These are phyloP conservation scores for Nidularia sp. DNA, from an alignment of 768 basidiomycete genomes.

Conservation along the genomic window DNA sequence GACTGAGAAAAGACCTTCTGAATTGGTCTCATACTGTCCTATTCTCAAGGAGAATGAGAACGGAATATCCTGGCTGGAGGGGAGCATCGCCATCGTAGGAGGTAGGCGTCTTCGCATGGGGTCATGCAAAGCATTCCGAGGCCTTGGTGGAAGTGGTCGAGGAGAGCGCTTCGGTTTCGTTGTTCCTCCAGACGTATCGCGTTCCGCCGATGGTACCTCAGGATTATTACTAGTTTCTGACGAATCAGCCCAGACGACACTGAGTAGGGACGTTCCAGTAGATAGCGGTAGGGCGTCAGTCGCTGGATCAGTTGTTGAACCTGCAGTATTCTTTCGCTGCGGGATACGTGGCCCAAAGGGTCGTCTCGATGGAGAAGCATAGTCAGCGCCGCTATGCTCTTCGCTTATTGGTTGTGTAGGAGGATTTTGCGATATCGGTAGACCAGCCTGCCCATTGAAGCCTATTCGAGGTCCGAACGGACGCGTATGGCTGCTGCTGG, in stretches of 20 bases:
- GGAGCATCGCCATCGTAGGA: not conserved
- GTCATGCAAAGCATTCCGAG: not conserved
- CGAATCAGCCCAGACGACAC: not conserved
- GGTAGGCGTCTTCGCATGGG: not conserved
- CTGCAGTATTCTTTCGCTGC: not conserved
- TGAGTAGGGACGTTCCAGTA: not conserved
- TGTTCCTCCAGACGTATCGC: not conserved
- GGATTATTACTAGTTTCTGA: not conserved
- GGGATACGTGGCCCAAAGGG: conserved; percentile 1
- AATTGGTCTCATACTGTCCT: not conserved
- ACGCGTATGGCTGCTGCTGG: too few relatives aligned
- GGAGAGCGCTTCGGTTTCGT: not conserved
- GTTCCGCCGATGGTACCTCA: not conserved
- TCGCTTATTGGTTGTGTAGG: too few relatives aligned
- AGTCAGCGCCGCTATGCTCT: too few relatives aligned
- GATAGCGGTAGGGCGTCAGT: not conserved
- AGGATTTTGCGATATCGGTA: too few relatives aligned
- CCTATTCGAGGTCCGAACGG: too few relatives aligned
- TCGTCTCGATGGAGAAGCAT: not conserved
- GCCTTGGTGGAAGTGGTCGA: not conserved
- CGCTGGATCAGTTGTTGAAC: not conserved
- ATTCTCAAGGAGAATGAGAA: not conserved
- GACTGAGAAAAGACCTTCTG: not conserved
- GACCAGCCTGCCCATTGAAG: too few relatives aligned
- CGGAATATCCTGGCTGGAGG: not conserved